Evolutionary conservation across 495 filamentous ascomycete species (phyloP), one percentile per base, ranked within the genome.

Genomic region (Penicillium antarcticum): DNA sequence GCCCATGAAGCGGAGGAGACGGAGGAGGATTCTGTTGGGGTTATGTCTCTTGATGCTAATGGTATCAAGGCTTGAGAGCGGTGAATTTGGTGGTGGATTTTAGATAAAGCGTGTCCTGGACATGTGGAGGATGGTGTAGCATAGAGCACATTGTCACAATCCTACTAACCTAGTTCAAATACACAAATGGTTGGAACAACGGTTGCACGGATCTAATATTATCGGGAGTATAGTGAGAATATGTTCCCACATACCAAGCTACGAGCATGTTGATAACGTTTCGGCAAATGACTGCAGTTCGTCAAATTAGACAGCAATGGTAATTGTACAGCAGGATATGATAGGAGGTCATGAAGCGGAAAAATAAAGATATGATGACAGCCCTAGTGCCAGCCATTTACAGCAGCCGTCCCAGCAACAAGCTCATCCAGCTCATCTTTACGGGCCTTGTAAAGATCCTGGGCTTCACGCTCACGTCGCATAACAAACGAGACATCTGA

Each of bases 401-500:
- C 65, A 26, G 54, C 61, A 7, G 65, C 69, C 5, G 63, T 68
- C 18, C 68, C 67, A 26, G 65, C 62, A 49, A 71, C 53, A 40
- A 92, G 71, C 49, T 71, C 76, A 42, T 87, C 85, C 48, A 97
- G 63, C 73, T 97, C 94, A 33, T 89, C 87, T 64, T 79, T 90
- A 51, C 82, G 78, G 51, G 67, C 72, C 62, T 86, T 78, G 64
- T 92, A 97, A 56, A 86, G 65, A 51, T 97, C 91, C 70, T 98
- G 95, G 24, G 88, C 89, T 75, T 96, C 90, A 42, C 89, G 78
- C 76, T 96, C 92, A 50, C 91, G 79, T 51, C 83, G 85, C 63
- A 83, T 87, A 18, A 97, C 80, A 65, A 90, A 91, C 13, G 77
- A 80, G 17, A 95, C 91, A 62, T 96, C 90, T n/a, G 83, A 83